Evolutionary conservation across 306 rosid species (phyloP), one percentile per base, ranked within the genome.

Genomic region (Phaseolus lunatus): DNA sequence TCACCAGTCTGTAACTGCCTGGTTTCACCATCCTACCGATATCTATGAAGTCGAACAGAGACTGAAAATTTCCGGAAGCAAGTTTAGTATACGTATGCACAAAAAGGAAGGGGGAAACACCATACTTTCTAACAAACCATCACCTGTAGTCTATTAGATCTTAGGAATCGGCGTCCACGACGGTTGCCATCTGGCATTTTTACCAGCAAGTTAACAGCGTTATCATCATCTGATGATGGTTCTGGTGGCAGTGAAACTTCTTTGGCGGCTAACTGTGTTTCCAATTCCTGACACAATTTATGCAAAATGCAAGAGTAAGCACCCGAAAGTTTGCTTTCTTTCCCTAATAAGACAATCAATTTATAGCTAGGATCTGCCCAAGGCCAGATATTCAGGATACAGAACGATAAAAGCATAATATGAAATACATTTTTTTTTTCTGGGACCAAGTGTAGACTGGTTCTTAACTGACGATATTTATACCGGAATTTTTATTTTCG

Each of bases 161-260:
- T 92, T 78, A 89, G 90, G 84, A 95, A 95, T 57, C 93, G 91
- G 48, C 99, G 99, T 24, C 98, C 99, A 0, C 82, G 98, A 67
- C 92, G 96, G 69, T 87, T 95, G 58, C 99, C 99, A 87, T 95
- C 92, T 45, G 99, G 97, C 99, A 95, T 92, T 77, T 88, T 88
- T 82, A 95, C 97, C 72, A 88, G 59, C 74, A 95, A 86, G 79
- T 86, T 92, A 39, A 95, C 90, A 64, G 96, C 92, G 81, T 86
- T 88, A 48, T 88, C 97, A 81, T 88, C 88, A 75, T 86, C 85
- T 3, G 88, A 57, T 71, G 91, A 81, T 85, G 99, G 98, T 84
- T 95, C 99, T 11, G 82, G 80, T 10, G 97, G 97, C 37, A 95
- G 87, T 47, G 90, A 83, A 52, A 81, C 94, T 83, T 95, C 99